These are phyloP conservation scores for Yamadazyma mexicana DNA, from an alignment of 1,139 yeast species.

Conservation along the genomic window DNA sequence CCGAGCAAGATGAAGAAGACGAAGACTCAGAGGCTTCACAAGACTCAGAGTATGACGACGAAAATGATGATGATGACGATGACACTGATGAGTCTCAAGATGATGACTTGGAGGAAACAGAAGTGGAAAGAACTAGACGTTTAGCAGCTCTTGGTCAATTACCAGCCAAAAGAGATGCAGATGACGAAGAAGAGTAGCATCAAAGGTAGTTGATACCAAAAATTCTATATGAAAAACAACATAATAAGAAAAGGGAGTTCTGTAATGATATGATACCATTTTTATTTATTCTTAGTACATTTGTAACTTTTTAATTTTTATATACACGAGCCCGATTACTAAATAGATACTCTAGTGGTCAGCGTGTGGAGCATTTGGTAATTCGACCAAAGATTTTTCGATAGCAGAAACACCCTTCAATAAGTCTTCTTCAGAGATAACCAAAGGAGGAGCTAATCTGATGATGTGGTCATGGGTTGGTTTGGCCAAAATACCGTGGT, in stretches of 20 bases:
- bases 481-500: constrained; percentile 88
- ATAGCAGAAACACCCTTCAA: constrained; percentile 78
- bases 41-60: constrained; percentile 65
- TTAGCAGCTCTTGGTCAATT: constrained; percentile 74
- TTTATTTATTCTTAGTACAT: too few species aligned
- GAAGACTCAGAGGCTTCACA: constrained; percentile 15
- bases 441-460: constrained; percentile 94
- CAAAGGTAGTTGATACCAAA: too few species aligned
- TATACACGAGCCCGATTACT: not conserved
- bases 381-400: constrained; percentile 55
- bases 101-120: constrained; percentile 52
- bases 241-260: too few species aligned
- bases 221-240: too few species aligned
- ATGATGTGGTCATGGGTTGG: constrained; percentile 97
- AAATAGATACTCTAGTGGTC: constrained; percentile 31
- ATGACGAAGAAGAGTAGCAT: constrained; percentile 62
- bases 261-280: too few species aligned
- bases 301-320: too few species aligned
- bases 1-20: constrained; percentile 9
- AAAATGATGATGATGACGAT: constrained; percentile 23
- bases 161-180: constrained; percentile 42
- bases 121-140: constrained; percentile 71
- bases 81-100: constrained; percentile 14
- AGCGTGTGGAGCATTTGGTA: constrained; percentile 53
- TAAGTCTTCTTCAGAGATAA: constrained; percentile 84